Evolutionary conservation across 345 rosid genomes (phyloP).

Genomic region (Garcia nutans): DNA sequence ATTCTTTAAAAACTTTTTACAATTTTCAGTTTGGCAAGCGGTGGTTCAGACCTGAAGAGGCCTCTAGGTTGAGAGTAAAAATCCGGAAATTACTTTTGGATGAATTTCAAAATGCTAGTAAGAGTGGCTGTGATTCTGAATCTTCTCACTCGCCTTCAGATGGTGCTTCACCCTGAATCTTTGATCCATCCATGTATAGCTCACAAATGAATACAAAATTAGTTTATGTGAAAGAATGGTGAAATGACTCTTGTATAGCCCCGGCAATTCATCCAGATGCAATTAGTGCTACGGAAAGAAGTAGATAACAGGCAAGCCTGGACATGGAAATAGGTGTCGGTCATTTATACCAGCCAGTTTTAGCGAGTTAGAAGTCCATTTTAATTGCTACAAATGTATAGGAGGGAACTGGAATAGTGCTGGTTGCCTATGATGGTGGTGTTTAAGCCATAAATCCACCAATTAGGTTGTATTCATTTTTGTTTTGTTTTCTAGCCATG

Average conservation of each 20-base stretch:
- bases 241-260: constrained; percentile 6
- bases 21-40: constrained; percentile 66
- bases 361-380: background rate
- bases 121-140: constrained; percentile 6
- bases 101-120: constrained; percentile 42
- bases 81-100: constrained; percentile 51
- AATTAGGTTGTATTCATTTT: background rate
- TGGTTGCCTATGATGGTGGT: background rate
- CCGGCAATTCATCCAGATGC: constrained; percentile 1
- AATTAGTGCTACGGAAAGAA: background rate
- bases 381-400: background rate
- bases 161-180: constrained; percentile 24
- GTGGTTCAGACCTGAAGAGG: constrained; percentile 89
- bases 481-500: background rate
- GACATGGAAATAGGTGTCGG: background rate
- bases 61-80: constrained; percentile 71
- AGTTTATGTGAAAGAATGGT: background rate
- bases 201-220: background rate
- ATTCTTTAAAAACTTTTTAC: background rate
- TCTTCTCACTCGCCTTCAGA: constrained; percentile 15
- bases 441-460: background rate
- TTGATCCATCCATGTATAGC: constrained; percentile 22
- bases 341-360: background rate
- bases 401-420: background rate
- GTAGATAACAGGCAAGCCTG: too few relatives aligned